Evolutionary conservation across 768 basidiomycete genomes (phyloP), one percentile per base, ranked within the genome.

Genomic region (Russula compacta): DNA sequence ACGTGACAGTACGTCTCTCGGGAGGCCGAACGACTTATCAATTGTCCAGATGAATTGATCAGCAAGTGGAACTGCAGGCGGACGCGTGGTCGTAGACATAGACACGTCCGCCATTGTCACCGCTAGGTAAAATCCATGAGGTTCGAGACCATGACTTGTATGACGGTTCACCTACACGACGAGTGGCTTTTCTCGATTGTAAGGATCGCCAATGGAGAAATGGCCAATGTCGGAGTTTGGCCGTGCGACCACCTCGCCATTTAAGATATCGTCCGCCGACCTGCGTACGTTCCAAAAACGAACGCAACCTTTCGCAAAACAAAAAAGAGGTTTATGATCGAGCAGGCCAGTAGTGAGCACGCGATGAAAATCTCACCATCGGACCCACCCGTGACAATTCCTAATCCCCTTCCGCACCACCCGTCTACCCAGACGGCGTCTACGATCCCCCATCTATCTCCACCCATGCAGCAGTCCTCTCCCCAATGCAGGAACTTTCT

Each of bases 211-310:
- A 17, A 66, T 50, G 12, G 66, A 65, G 49, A 66, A 66, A 21
- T 66, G 64, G 32, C 66, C 66, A 39, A 66, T 46, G 51, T 65
- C 66, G 4, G 58, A 58, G 40, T 62, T 40, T n/a, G 57, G 46
- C 47, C 44, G 56, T 11, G 57, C 64, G 8, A 66, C 49, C 6
- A 65, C 60, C 24, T 61, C 64, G 1, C 64, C 64, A 15, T 66
- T 65, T 14, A 17, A 33, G 17, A 54, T 35, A 42, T 60, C 65
- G 43, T 66, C 55, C n/a, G 9, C 64, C 19, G 66, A 65, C 35
- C 46, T 54, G n/a, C 53, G 56, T 9, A 59, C 49, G 35, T 66
- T 60, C 66, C 66, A 66, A 44, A 65, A 59, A 36, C 59, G 55
- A 35, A 66, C 39, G 39, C 64, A 66, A 12, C 66, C 66, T 66